Evolutionary conservation across 176 grass and related monocot genomes (phyloP).

Genomic region (Hyparrhenia diplandra): DNA sequence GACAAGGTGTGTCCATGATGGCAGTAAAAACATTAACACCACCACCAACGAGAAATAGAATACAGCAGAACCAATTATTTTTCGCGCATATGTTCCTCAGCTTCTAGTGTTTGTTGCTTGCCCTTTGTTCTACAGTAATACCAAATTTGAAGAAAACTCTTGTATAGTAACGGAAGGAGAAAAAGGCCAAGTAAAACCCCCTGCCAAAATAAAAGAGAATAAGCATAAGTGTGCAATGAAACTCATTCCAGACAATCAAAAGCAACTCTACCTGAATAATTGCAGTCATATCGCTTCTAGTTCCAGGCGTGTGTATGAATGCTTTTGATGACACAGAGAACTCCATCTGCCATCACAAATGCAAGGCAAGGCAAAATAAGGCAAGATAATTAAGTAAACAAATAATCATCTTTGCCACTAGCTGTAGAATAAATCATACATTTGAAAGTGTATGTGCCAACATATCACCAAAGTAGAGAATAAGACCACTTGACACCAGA

Average conservation of each 20-base stretch:
- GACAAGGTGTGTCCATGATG: slow-evolving; percentile 69
- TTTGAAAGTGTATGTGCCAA: slow-evolving; percentile 65
- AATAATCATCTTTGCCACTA: slow-evolving; percentile 2
- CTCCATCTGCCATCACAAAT: slow-evolving; percentile 40
- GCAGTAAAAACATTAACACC: slow-evolving; percentile 56
- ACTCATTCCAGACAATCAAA: not conserved
- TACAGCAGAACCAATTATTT: slow-evolving; percentile 39
- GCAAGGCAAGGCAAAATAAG: too few species aligned
- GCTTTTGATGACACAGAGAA: slow-evolving; percentile 33
- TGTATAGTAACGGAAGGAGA: slow-evolving; percentile 72
- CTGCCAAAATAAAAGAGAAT: slow-evolving; percentile 32
- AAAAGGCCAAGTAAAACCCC: slow-evolving; percentile 81
- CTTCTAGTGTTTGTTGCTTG: slow-evolving; percentile 30
- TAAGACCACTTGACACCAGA: slow-evolving; percentile 71
- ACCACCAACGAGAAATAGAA: slow-evolving; percentile 64
- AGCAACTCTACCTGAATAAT: slow-evolving; percentile 77
- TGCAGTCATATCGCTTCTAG: slow-evolving; percentile 55
- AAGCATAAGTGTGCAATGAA: slow-evolving; percentile 19
- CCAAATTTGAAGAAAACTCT: slow-evolving; percentile 49
- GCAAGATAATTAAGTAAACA: not conserved
- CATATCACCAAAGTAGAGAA: slow-evolving; percentile 89
- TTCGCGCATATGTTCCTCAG: slow-evolving; percentile 13
- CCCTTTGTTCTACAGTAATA: slow-evolving; percentile 35
- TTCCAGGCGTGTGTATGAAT: slow-evolving; percentile 47
- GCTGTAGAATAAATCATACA: slow-evolving; percentile 35